Evolutionary conservation across 2,329 filamentous ascomycete genomes (phyloP).

Genomic region (Calonectria hawksworthii): DNA sequence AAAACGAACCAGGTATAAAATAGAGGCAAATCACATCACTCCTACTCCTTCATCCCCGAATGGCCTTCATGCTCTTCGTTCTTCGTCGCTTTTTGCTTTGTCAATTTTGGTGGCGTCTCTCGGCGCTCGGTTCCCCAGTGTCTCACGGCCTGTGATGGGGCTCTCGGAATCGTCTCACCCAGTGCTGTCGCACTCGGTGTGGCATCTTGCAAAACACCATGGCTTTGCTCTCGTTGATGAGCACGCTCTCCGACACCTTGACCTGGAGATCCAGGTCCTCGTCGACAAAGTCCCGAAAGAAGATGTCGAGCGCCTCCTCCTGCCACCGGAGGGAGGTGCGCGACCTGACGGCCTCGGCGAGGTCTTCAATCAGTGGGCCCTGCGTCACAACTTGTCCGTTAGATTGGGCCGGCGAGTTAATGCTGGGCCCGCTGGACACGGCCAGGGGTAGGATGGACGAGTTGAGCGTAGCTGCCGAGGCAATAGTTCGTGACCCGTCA

Average conservation of each 20-base stretch:
- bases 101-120: neutral
- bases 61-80: conserved; percentile 12
- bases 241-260: conserved; percentile 70
- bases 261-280: conserved; percentile 72
- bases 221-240: conserved; percentile 72
- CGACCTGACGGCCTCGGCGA: conserved; percentile 57
- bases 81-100: conserved; percentile 7
- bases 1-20: conserved; percentile 5
- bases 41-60: conserved; percentile 3
- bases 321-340: conserved; percentile 63
- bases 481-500: conserved; percentile 43
- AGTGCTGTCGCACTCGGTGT: conserved; percentile 64
- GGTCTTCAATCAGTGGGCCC: conserved; percentile 52
- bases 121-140: neutral
- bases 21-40: neutral
- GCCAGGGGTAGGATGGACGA: conserved; percentile 47
- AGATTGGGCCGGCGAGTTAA: conserved; percentile 36
- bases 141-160: conserved; percentile 21
- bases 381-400: conserved; percentile 37
- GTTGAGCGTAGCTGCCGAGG: conserved; percentile 41
- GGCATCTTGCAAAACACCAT: conserved; percentile 76
- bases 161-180: conserved; percentile 68
- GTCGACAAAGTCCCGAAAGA: conserved; percentile 70
- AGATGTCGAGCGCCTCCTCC: conserved; percentile 71
- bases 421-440: conserved; percentile 35